phyloP scores from a whole-genome alignment of 1,284 basidiomycete genomes.

The Fomitopsis schrenkii region DNA sequence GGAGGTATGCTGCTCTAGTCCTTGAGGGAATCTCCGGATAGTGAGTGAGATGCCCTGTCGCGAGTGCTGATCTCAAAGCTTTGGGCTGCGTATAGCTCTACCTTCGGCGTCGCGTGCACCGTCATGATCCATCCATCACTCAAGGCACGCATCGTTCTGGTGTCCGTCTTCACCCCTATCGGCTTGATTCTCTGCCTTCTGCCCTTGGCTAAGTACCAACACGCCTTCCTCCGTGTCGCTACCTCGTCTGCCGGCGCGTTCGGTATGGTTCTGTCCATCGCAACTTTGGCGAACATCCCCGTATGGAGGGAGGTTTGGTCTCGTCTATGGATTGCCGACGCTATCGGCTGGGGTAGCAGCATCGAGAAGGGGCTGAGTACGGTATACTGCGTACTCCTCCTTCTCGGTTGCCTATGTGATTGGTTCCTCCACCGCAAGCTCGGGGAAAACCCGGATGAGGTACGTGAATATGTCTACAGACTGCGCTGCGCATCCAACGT shows the following conservation, averaged over 20 bases:
- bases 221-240: slow-evolving; percentile 44
- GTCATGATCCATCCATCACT: slow-evolving; percentile 59
- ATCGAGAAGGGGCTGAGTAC: slow-evolving; percentile 57
- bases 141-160: slow-evolving; percentile 48
- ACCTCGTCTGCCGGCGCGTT: slow-evolving; percentile 54
- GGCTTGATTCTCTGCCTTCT: slow-evolving; percentile 40
- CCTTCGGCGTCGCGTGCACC: slow-evolving; percentile 46
- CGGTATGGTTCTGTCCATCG: slow-evolving; percentile 48
- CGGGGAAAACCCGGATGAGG: slow-evolving; percentile 68
- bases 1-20: slow-evolving; percentile 40
- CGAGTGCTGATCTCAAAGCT: background rate
- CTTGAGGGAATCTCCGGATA: slow-evolving; percentile 49
- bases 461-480: slow-evolving; percentile 21
- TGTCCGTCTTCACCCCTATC: slow-evolving; percentile 38
- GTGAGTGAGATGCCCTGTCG: slow-evolving; percentile 28
- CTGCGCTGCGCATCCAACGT: background rate
- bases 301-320: slow-evolving; percentile 62
- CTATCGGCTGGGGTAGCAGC: slow-evolving; percentile 45
- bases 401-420: slow-evolving; percentile 43
- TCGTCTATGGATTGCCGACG: slow-evolving; percentile 47
- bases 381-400: slow-evolving; percentile 49
- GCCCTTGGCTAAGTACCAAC: slow-evolving; percentile 41
- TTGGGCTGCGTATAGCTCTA: slow-evolving; percentile 30
- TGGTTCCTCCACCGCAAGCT: slow-evolving; percentile 51
- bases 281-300: slow-evolving; percentile 45